Percentiles rank a stretch among this genome's conserved stretches.
These are phyloP conservation scores for Agaricus bisporus DNA, from an alignment of 768 basidiomycete genomes.

Conservation along the genomic window DNA sequence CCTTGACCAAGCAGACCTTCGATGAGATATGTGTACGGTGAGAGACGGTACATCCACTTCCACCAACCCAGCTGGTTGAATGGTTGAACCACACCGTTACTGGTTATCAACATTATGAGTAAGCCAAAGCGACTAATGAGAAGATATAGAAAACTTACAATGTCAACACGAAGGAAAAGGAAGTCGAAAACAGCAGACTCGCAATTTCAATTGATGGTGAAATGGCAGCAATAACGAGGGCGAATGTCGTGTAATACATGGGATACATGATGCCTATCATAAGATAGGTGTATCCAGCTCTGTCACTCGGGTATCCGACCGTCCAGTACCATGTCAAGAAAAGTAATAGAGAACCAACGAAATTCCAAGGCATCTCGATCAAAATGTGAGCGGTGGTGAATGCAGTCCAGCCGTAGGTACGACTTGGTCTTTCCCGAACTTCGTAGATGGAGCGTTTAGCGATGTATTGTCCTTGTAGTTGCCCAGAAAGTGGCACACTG, in stretches of 20 bases:
- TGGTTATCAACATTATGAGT: slow-evolving; percentile 14
- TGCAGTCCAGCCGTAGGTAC: slow-evolving; percentile 63
- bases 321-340: slow-evolving; percentile 72
- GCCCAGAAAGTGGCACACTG: slow-evolving; percentile 51
- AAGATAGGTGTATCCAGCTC: slow-evolving; percentile 58
- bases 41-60: slow-evolving; percentile 42
- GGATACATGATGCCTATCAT: slow-evolving; percentile 49
- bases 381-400: slow-evolving; percentile 49
- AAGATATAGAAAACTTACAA: slow-evolving; percentile 33
- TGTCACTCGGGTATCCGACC: slow-evolving; percentile 47
- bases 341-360: slow-evolving; percentile 49
- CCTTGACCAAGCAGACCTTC: slow-evolving; percentile 44
- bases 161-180: slow-evolving; percentile 57
- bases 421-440: slow-evolving; percentile 59
- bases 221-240: slow-evolving; percentile 54
- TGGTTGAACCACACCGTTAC: slow-evolving; percentile 65
- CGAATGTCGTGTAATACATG: slow-evolving; percentile 55
- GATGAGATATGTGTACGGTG: slow-evolving; percentile 46
- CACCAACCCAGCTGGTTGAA: slow-evolving; percentile 59
- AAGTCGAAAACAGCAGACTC: slow-evolving; percentile 46
- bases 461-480: slow-evolving; percentile 59
- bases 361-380: slow-evolving; percentile 57
- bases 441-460: slow-evolving; percentile 56
- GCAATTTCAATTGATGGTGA: slow-evolving; percentile 54
- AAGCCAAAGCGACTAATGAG: not conserved